Evolutionary conservation across 23 red algal genomes (phyloP).

Genomic region (Gracilaria vermiculophylla): DNA sequence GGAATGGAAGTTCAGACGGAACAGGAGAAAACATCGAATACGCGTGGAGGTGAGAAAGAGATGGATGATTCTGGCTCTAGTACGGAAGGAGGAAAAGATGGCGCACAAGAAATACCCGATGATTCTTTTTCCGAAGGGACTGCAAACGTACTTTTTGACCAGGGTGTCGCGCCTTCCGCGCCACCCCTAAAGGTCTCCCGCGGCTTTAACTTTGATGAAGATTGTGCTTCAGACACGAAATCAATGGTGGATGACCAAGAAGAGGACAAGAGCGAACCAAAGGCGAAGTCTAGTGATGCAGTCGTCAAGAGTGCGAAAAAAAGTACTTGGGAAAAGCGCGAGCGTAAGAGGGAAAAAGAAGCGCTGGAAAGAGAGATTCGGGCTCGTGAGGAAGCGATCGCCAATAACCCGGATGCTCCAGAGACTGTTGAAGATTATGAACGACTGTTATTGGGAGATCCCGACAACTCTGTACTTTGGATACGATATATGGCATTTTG

Average conservation of each 20-base stretch:
- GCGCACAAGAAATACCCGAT: not conserved
- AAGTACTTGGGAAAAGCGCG: conserved; percentile 63
- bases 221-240: not conserved
- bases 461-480: conserved; percentile 83
- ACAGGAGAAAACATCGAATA: not conserved
- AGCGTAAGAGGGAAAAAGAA: conserved; percentile 44
- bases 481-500: conserved; percentile 95
- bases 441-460: conserved; percentile 79
- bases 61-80: not conserved
- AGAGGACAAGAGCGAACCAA: not conserved
- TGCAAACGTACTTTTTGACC: not conserved
- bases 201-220: conserved; percentile 54
- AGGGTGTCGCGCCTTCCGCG: not conserved
- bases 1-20: not conserved
- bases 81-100: not conserved
- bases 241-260: not conserved
- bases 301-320: not conserved
- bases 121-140: not conserved
- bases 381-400: conserved; percentile 66
- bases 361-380: conserved; percentile 47
- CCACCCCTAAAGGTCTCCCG: not conserved
- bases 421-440: conserved; percentile 96
- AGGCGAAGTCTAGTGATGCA: not conserved
- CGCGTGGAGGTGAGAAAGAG: not conserved
- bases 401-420: conserved; percentile 58